Base-by-base conservation (phyloP, 495 filamentous ascomycete species). In the Neurospora sp. region DNA sequence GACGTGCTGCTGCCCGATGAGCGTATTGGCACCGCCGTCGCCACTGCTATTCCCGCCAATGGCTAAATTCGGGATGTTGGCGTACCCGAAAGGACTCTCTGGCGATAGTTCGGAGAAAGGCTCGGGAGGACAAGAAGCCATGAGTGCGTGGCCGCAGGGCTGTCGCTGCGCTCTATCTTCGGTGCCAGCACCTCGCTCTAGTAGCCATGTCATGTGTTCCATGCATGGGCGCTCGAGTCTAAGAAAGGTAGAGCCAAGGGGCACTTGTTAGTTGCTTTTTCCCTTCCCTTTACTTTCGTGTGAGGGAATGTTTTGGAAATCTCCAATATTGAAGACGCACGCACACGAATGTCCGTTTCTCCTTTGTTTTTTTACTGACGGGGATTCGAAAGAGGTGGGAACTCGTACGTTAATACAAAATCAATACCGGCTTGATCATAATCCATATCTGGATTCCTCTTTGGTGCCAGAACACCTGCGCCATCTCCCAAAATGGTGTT, bases 221-320 rank as follows among this genome's bases (percentile, higher is more conserved):
- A 96, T 95, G 86, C 96, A 99, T 11, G 94, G 94, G 75, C 89
- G 89, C 86, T 99, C 96, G 81, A 99, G 90, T 81, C 95, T 98
- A 82, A 78, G 78, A 70, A 39, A 68, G 41, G 61, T 39, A 20
- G 41, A 70, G 39, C 70, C 42, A 59, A 40, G 59, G 39, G 68
- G 71, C 71, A 72, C 72, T 71, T 74, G 75, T 76, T 74, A 78
- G 74, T 74, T 65, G 75, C 31, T 35, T 16, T 59, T 53, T 22
- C 37, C 39, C 68, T 72, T 71, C 71, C 39, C 39, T 27, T 35
- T 35, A 38, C 7, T 18, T 5, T 31, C 68, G 69, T 71, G 10
- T 61, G 39, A 27, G 16, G 9, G 68, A 40, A 71, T 39, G 38
- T 18, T n/a, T 31, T 69, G 18, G 22, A 41, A 40, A 18, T 27